Percentiles rank a stretch among this genome's conserved stretches.
Conservation (phyloP, 1,139 yeast species). For the Candida tetrigidarum region DNA sequence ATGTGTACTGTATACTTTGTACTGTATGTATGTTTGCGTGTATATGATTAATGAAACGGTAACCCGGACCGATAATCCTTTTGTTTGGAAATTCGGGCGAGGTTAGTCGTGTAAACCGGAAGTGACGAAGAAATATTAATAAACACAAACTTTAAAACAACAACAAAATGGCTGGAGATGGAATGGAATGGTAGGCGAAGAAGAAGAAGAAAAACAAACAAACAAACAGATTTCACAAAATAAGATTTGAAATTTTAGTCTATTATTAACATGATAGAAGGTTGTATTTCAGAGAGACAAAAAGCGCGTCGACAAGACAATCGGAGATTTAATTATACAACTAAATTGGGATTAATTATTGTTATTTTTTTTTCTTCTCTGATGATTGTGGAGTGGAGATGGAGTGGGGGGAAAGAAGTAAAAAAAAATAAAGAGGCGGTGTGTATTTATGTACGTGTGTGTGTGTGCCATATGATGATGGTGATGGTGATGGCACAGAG, state of each 20-base stretch:
- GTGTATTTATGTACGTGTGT: too few species aligned
- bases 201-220: too few species aligned
- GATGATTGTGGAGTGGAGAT: not conserved
- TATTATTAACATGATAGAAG: too few species aligned
- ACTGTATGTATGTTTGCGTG: not conserved
- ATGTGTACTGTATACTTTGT: not conserved
- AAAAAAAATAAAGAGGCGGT: too few species aligned
- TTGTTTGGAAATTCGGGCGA: not conserved
- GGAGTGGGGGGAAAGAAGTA: too few species aligned
- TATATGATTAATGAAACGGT: too few species aligned
- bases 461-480: too few species aligned
- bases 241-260: not conserved
- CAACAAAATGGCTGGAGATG: not conserved
- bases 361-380: too few species aligned
- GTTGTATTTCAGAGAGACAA: too few species aligned
- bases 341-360: not conserved
- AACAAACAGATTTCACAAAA: not conserved
- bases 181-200: too few species aligned
- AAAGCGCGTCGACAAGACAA: not conserved
- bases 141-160: too few species aligned
- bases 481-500: not conserved
- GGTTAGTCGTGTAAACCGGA: not conserved
- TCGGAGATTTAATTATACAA: conserved; percentile 1
- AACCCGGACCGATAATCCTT: too few species aligned
- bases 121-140: not conserved